Evolutionary conservation across 345 rosid species (phyloP).

Genomic region (Ailanthus altissimus): DNA sequence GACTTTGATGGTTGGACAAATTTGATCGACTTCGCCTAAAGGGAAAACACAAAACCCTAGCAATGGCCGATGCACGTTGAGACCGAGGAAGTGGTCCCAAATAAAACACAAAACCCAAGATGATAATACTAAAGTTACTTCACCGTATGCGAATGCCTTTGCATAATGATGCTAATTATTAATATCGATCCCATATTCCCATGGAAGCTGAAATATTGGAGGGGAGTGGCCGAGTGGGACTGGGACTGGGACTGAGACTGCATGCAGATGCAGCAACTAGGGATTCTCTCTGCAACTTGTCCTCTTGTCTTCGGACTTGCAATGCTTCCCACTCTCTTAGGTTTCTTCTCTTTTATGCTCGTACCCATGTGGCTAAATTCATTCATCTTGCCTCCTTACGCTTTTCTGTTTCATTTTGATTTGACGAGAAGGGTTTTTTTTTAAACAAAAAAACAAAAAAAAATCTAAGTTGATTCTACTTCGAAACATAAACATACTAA

Average conservation of each 20-base stretch:
- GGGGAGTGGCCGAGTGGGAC: too few relatives aligned
- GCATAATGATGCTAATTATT: too few relatives aligned
- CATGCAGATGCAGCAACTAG: not conserved
- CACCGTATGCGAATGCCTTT: too few relatives aligned
- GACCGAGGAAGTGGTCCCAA: not conserved
- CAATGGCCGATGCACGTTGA: not conserved
- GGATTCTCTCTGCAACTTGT: not conserved
- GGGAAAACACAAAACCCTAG: not conserved
- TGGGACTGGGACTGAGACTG: too few relatives aligned
- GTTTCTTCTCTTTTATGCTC: not conserved
- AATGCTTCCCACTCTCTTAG: not conserved
- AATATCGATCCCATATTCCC: not conserved
- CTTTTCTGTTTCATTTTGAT: too few relatives aligned
- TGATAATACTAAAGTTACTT: not conserved
- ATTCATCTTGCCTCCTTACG: too few relatives aligned
- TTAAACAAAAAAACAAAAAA: too few relatives aligned
- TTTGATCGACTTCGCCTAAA: not conserved
- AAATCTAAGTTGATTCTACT: too few relatives aligned
- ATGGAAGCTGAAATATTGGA: not conserved
- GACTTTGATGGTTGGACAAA: too few relatives aligned
- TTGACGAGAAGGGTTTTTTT: too few relatives aligned
- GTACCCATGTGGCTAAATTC: too few relatives aligned
- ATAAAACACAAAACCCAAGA: constrained; percentile 7
- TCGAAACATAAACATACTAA: too few relatives aligned
- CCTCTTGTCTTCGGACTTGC: not conserved